Conservation (phyloP, 2,329 filamentous ascomycete genomes). For the Capronia epimyces region DNA sequence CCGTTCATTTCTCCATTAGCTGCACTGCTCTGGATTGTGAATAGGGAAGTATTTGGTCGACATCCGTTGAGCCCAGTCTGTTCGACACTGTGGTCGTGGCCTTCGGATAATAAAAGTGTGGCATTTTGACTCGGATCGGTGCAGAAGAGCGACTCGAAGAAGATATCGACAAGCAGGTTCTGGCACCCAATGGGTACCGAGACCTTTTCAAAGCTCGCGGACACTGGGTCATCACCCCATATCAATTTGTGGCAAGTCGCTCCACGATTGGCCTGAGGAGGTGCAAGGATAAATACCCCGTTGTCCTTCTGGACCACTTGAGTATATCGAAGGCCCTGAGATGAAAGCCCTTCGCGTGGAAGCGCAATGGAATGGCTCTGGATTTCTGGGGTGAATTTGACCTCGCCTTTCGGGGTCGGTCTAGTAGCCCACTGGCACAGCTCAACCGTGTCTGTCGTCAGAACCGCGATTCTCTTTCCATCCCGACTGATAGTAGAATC, state of each 20-base stretch:
- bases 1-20: constrained; percentile 7
- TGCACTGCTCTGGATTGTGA: not conserved
- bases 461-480: constrained; percentile 62
- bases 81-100: not conserved
- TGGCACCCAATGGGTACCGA: constrained; percentile 1
- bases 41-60: constrained; percentile 16
- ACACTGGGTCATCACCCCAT: constrained; percentile 2
- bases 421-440: constrained; percentile 63
- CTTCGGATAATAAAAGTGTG: constrained; percentile 8
- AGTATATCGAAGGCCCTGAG: constrained; percentile 11
- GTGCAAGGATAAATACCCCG: constrained; percentile 41
- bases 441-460: constrained; percentile 62
- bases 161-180: constrained; percentile 19
- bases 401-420: constrained; percentile 43
- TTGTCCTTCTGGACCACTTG: constrained; percentile 47
- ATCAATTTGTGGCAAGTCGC: constrained; percentile 28
- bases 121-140: constrained; percentile 7
- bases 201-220: constrained; percentile 6
- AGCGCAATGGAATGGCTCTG: constrained; percentile 23
- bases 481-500: constrained; percentile 69
- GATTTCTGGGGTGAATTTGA: constrained; percentile 44
- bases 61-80: constrained; percentile 2
- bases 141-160: constrained; percentile 12
- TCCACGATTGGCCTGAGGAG: constrained; percentile 32
- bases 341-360: not conserved